phyloP scores from a whole-genome alignment of 2,329 filamentous ascomycete genomes.

The Beauveria sp. region DNA sequence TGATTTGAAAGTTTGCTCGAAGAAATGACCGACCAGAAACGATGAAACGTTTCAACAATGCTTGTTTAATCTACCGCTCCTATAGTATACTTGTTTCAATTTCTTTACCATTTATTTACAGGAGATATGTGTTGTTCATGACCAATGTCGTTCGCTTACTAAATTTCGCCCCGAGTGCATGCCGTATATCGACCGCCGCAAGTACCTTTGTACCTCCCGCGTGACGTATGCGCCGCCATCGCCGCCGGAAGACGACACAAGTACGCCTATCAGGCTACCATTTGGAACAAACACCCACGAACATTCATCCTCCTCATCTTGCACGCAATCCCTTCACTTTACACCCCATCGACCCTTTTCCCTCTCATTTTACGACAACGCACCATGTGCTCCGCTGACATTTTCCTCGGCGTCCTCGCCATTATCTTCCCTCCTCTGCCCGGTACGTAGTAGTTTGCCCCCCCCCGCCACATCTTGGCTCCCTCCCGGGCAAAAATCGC shows the following conservation, averaged over 20 bases:
- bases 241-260: constrained; percentile 13
- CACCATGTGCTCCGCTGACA: constrained; percentile 51
- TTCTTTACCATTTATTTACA: too few species aligned
- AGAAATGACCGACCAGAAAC: too few species aligned
- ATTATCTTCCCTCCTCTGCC: constrained; percentile 58
- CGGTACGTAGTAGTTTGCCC: constrained; percentile 36
- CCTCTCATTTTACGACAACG: neutral
- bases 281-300: neutral
- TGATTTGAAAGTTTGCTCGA: too few species aligned
- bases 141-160: too few species aligned
- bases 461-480: neutral
- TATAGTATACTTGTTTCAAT: too few species aligned
- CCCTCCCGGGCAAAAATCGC: neutral
- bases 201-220: neutral
- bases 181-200: neutral
- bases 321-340: neutral
- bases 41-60: too few species aligned
- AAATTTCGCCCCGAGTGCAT: too few species aligned
- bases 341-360: neutral
- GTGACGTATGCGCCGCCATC: neutral
- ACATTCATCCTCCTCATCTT: neutral
- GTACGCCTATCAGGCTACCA: constrained; percentile 13
- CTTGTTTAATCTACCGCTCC: too few species aligned
- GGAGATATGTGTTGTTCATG: too few species aligned
- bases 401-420: constrained; percentile 57